phyloP scores from a whole-genome alignment of 345 rosid genomes.

The Lepidium sativum region DNA sequence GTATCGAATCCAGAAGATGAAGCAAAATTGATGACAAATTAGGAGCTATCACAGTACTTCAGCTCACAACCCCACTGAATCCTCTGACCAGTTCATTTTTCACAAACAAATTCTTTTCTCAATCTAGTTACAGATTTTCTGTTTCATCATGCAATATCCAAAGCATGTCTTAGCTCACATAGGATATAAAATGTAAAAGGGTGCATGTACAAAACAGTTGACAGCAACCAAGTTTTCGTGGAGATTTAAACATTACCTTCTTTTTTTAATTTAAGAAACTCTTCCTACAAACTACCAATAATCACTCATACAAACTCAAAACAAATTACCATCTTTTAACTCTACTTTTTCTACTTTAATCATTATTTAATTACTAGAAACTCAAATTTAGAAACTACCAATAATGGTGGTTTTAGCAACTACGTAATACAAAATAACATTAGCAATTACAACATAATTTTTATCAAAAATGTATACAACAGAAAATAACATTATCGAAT shows the following conservation, averaged over 20 bases:
- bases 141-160: constrained; percentile 1
- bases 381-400: too few relatives aligned
- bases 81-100: neutral
- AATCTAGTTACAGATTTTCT: neutral
- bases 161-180: neutral
- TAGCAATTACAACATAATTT: too few relatives aligned
- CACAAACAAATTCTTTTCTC: neutral
- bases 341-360: too few relatives aligned
- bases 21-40: constrained; percentile 36
- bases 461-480: neutral
- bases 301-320: too few relatives aligned
- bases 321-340: too few relatives aligned
- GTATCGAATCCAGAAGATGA: constrained; percentile 27
- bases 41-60: constrained; percentile 36
- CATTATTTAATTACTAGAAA: too few relatives aligned
- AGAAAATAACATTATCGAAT: neutral
- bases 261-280: too few relatives aligned
- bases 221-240: neutral
- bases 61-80: neutral
- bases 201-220: constrained; percentile 8
- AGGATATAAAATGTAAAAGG: constrained; percentile 2
- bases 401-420: too few relatives aligned
- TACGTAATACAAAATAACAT: neutral
- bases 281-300: too few relatives aligned
- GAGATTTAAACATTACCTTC: neutral